Evolutionary conservation across 306 rosid genomes (phyloP).

Genomic region (Castanea mollissima): DNA sequence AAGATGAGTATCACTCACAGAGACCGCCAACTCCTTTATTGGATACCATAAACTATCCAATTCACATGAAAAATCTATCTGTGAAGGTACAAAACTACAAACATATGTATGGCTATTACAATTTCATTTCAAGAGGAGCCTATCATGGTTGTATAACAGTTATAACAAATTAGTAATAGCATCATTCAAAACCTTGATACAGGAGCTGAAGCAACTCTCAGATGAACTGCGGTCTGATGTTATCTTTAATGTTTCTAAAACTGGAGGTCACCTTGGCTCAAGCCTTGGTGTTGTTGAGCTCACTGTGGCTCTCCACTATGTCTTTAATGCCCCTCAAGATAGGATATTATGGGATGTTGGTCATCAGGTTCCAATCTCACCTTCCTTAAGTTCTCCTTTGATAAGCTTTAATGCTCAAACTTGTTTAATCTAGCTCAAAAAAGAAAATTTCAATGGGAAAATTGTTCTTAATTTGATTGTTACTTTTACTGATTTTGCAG

Average conservation of each 20-base stretch:
- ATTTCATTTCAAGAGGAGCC: neutral
- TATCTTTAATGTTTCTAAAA: slow-evolving; percentile 87
- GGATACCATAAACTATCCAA: slow-evolving; percentile 86
- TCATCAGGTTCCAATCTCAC: slow-evolving; percentile 67
- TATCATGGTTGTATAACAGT: neutral
- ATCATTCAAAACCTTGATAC: slow-evolving; percentile 18
- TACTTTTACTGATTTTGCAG: slow-evolving; percentile 45
- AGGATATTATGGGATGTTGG: slow-evolving; percentile 97
- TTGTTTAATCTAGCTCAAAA: neutral
- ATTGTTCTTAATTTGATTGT: slow-evolving; percentile 1
- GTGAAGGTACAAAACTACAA: slow-evolving; percentile 52
- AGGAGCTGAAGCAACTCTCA: slow-evolving; percentile 89
- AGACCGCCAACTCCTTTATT: slow-evolving; percentile 91
- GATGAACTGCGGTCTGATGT: slow-evolving; percentile 94
- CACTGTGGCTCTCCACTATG: slow-evolving; percentile 95
- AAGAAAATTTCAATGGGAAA: neutral
- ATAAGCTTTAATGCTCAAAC: neutral
- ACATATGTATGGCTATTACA: neutral
- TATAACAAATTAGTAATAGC: neutral
- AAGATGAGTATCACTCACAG: slow-evolving; percentile 62
- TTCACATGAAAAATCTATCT: slow-evolving; percentile 95
- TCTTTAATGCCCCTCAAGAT: slow-evolving; percentile 86
- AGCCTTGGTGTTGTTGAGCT: slow-evolving; percentile 97
- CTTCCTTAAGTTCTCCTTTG: slow-evolving; percentile 13
- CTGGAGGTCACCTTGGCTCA: slow-evolving; percentile 98